phyloP scores from a whole-genome alignment of 192 early-diverging fungal genomes.

The Gryganskiella cystojenkinii region DNA sequence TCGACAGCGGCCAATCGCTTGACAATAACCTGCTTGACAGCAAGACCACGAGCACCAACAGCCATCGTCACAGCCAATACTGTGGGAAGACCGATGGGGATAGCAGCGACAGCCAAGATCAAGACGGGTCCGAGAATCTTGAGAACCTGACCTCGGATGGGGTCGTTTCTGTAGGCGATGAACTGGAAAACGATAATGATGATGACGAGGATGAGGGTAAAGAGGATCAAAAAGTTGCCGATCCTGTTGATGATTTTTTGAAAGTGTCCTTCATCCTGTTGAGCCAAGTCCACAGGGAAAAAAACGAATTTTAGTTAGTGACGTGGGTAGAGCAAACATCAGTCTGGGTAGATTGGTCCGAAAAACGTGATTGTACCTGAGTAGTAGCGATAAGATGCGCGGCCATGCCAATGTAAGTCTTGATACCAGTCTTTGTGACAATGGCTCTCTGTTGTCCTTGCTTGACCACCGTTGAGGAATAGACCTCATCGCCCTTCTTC shows the following conservation, averaged over 20 bases:
- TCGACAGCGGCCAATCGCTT: slow-evolving; percentile 86
- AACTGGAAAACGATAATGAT: slow-evolving; percentile 65
- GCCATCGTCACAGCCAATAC: slow-evolving; percentile 91
- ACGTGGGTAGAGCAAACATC: background rate
- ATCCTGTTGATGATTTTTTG: slow-evolving; percentile 82
- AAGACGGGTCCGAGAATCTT: slow-evolving; percentile 68
- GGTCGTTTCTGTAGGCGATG: slow-evolving; percentile 53
- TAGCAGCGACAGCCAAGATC: slow-evolving; percentile 79
- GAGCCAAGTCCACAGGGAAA: background rate
- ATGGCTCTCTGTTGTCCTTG: slow-evolving; percentile 79
- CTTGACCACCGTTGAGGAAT: slow-evolving; percentile 77
- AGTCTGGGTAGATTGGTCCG: too few species aligned
- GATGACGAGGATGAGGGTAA: slow-evolving; percentile 61
- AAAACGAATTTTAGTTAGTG: too few species aligned
- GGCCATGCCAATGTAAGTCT: slow-evolving; percentile 81
- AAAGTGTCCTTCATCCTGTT: slow-evolving; percentile 74
- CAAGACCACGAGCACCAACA: slow-evolving; percentile 78
- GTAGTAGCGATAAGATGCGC: slow-evolving; percentile 76
- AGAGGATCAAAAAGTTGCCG: slow-evolving; percentile 80
- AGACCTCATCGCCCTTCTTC: slow-evolving; percentile 67
- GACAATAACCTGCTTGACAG: slow-evolving; percentile 79
- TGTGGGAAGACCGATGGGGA: slow-evolving; percentile 83
- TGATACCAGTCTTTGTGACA: slow-evolving; percentile 75
- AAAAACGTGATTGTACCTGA: slow-evolving; percentile 22
- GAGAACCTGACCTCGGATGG: slow-evolving; percentile 65